Evolutionary conservation across 2,329 filamentous ascomycete species (phyloP).

Genomic region (Thielaviopsis ethacetica): DNA sequence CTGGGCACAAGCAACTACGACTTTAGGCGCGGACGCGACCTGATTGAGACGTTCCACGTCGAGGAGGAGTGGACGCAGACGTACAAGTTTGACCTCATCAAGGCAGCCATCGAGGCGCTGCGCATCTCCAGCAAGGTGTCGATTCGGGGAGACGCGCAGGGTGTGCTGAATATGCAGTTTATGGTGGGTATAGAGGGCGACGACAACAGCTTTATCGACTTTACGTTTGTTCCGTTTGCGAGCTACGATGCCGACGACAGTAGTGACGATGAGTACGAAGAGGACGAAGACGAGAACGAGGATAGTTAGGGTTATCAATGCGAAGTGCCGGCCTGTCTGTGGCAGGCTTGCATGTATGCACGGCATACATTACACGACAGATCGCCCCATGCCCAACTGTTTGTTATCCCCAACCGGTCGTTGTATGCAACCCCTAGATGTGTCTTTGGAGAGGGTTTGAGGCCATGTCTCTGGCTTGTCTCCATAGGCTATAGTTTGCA

Average conservation of each 20-base stretch:
- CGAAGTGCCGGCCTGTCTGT: background rate
- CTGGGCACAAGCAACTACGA: slow-evolving; percentile 49
- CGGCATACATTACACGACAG: no score
- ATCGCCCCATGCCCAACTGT: no score
- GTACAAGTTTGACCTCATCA: slow-evolving; percentile 79
- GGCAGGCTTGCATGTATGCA: no score
- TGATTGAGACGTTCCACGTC: slow-evolving; percentile 63
- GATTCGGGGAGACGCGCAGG: slow-evolving; percentile 71
- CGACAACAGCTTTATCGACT: slow-evolving; percentile 61
- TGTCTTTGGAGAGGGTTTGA: no score
- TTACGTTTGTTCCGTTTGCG: slow-evolving; percentile 60
- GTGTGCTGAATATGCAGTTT: slow-evolving; percentile 86
- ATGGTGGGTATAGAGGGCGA: slow-evolving; percentile 76
- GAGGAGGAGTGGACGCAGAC: slow-evolving; percentile 44
- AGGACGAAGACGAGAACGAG: slow-evolving; percentile 14
- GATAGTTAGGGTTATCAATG: background rate
- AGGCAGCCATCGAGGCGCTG: slow-evolving; percentile 84
- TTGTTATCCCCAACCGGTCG: no score
- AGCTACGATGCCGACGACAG: slow-evolving; percentile 41
- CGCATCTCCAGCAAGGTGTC: slow-evolving; percentile 82
- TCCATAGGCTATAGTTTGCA: no score
- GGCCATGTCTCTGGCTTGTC: no score
- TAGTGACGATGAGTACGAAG: slow-evolving; percentile 23
- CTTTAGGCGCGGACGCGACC: slow-evolving; percentile 44
- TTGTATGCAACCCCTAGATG: no score